Evolutionary conservation across 2,329 filamentous ascomycete genomes (phyloP), one percentile per base, ranked within the genome.

Genomic region (Fusarium sarcochroum): DNA sequence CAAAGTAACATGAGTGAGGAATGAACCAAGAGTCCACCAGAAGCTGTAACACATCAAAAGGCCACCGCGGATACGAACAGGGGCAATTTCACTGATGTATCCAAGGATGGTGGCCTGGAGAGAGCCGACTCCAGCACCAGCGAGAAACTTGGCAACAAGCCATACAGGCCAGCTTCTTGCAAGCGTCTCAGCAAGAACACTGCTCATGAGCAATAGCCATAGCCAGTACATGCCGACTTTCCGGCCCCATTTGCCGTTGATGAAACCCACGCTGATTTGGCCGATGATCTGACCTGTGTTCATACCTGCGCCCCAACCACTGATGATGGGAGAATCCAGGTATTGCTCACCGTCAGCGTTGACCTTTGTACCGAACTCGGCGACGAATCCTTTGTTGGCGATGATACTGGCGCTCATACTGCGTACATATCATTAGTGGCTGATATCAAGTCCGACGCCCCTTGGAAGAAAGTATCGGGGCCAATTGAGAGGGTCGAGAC

Each of bases 11-110:
- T 78, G 79, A 3, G 79, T 81, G 37, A 80, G 80, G 34, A 84
- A 78, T n/a, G 77, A 75, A 2, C 82, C 82, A 1, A 83, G 30
- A 1, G 79, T 78, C 64, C 79, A 83, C 82, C 82, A 84, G 65
- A 82, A 77, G 50, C 74, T 80, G 58, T 83, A 82, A 8, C 75
- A 73, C 63, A 82, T 81, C 34, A 83, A 76, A 5, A 77, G 37
- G 4, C 79, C 76, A 20, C 82, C 82, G 18, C 80, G 75, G 2
- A 82, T 73, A 9, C 80, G 78, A 0, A 79, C 78, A 1, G 82
- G 81, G 0, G 81, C 78, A 1, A 80, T 72, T 58, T 84, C 81
- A 4, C 80, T 75, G 7, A 84, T 75, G 57, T 82, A 83, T 0
- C 80, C 75, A 1, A 80, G 80, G 32, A 83, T 58, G 0, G 81